Base-by-base conservation (phyloP, 2,329 filamentous ascomycete species). In the Arthroderma sp. region DNA sequence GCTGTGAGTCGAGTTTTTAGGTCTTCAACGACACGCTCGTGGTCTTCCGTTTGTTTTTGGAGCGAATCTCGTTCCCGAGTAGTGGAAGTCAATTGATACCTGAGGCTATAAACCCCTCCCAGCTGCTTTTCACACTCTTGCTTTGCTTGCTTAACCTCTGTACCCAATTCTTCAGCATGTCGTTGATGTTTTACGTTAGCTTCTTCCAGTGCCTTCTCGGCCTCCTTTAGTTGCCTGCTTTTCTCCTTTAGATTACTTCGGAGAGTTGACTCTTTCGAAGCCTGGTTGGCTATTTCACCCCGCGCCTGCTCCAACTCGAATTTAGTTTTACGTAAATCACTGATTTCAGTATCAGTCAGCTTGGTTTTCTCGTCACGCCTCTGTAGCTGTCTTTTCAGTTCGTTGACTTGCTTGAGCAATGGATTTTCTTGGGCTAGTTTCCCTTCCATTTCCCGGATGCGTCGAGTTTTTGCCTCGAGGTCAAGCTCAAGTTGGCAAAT, bases 401-500 rank as follows among this genome's bases (percentile, higher is more conserved):
- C 33, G 13, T 25, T 23, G 9, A 54, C 17, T 21, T 39, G 9
- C 13, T 38, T 21, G 21, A 15, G 25, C 15, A 39, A 38, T n/a
- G 51, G 23, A 25, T n/a, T 19, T 28, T 21, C 17, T 7, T 38
- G 33, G 7, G 51, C 35, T 15, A 54, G 33, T 25, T 54, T 37
- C 17, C 33, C 25, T 39, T 54, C 51, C 31, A 54, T 25, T n/a
- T 39, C 37, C 17, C 17, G 13, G 17, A 73, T 55, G 11, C 67
- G 58, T 9, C 58, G 55, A 2, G 65, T 62, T 53, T 70, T 71
- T 17, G 60, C 64, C 56, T 71, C 65, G n/a, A 74, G 39, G 55
- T 73, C 71, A 7, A 62, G 58, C 55, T 72, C 69, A n/a, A 74
- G 63, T 37, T 72, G 67, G 8, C 66, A 66, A 56, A 72, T 69